Evolutionary conservation across 345 rosid genomes (phyloP), one percentile per base, ranked within the genome.

Genomic region (Excoecaria cochinchinensis): DNA sequence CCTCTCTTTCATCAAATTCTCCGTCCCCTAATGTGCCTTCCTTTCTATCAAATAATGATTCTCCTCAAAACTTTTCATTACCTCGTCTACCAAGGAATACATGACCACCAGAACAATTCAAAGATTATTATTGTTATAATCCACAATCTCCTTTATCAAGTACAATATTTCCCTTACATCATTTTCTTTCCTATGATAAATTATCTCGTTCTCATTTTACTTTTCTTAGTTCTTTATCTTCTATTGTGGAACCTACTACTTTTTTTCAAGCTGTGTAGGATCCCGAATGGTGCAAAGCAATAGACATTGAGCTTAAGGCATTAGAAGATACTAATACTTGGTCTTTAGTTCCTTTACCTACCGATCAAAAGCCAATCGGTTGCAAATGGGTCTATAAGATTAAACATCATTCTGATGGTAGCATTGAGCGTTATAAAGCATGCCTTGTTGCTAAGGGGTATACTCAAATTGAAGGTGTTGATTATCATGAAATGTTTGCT

Each of bases 371-470:
- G 16, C 52, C 14, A 11, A 56, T 71, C 4, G 17, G 40, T 12
- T 56, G 9, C 36, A 71, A 57, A 71, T 71, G 53, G 55, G 53
- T 58, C 10, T 71, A 19, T 22, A 4, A 15, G 42, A 59, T 71
- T 12, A 40, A 71, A 21, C 4, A 12, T 4, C 0, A 3, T 12
- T 56, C 31, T 31, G 31, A 31, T 2, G 31, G 31, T 31, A 31
- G 31, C 31, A 31, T 31, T 31, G 1, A 31, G 31, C 2, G 2
- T 31, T 31, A 31, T 31, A 31, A 31, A 31, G 2, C 31, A 31
- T 31, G 31, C 31, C 31, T 31, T 31, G 31, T 31, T 31, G 31
- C 31, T 31, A 31, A 31, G 31, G 31, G 31, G 31, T 31, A 31
- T 31, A 31, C 31, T 31, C 31, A 31, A 31, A 31, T 2, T 2